Evolutionary conservation across 2,329 filamentous ascomycete species (phyloP), one percentile per base, ranked within the genome.

Genomic region (Dactylellina haptotyla): DNA sequence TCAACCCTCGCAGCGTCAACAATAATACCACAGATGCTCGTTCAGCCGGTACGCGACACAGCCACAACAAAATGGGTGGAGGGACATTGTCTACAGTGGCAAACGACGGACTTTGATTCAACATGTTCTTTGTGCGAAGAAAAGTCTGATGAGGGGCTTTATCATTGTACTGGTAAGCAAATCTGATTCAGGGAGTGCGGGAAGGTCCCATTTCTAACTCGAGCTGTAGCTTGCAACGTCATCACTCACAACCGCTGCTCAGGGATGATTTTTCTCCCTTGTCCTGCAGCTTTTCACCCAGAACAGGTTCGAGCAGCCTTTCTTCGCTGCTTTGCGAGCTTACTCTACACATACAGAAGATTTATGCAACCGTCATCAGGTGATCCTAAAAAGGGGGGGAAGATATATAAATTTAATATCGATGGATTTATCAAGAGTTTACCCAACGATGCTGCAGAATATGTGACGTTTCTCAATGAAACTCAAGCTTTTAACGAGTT

Each of bases 1-100:
- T 94, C 91, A n/a, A 95, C 92, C 0, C 82, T 95, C 48, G 91
- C 91, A 1, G 91, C 91, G 5, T 93, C 90, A 4, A 95, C 91
- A 1, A 88, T 95, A 77, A 93, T 95, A 91, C 91, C 92, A 34
- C 90, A 89, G 77, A 90, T 93, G 86, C 86, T 92, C 72, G 86
- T 93, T 75, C 90, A 93, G 78, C 90, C 90, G 0, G 91, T 94
- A 5, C 84, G 84, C 50, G 92, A 94, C 78, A 92, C 90, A 0
- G 90, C 93, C 51, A 91, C 88, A 0, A 91, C 86, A 0, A 88
- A 92, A 51, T 95, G 91, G 91, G 89, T 92, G 0, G 91, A 95
- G 80, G 91, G 91, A 0, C 91, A 95, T 82, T 93, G 90, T 80
- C 87, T 95, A 81, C 86, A 88, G 71, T 90, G 87, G 84, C 84